Evolutionary conservation across 2,329 filamentous ascomycete genomes (phyloP).

Genomic region (Periconia sp.): DNA sequence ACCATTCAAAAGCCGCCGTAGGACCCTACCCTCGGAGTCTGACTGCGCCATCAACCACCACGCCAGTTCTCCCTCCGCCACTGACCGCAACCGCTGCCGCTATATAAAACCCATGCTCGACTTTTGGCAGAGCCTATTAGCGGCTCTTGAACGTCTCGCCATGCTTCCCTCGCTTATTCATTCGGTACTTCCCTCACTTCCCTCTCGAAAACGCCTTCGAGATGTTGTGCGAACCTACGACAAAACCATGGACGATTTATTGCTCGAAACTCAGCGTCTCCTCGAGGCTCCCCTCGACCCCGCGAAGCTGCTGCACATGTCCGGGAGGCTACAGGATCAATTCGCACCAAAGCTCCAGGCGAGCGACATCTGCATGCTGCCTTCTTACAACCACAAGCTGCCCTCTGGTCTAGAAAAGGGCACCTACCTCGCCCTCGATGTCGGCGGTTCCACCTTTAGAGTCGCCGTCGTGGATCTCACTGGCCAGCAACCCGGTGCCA

Average conservation of each 20-base stretch:
- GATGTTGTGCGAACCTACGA: constrained; percentile 45
- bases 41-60: constrained; percentile 22
- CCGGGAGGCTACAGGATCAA: constrained; percentile 50
- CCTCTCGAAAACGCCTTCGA: constrained; percentile 34
- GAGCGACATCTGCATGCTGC: constrained; percentile 65
- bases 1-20: constrained; percentile 41
- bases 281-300: constrained; percentile 49
- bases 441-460: constrained; percentile 67
- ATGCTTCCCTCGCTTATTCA: constrained; percentile 46
- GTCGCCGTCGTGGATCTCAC: constrained; percentile 61
- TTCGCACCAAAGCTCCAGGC: constrained; percentile 57
- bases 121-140: constrained; percentile 42
- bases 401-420: constrained; percentile 62
- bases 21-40: constrained; percentile 27
- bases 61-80: constrained; percentile 16
- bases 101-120: constrained; percentile 42
- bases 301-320: constrained; percentile 47
- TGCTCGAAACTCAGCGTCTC: constrained; percentile 45
- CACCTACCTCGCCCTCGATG: constrained; percentile 63
- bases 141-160: constrained; percentile 41
- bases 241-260: constrained; percentile 52
- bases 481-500: constrained; percentile 48
- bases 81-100: constrained; percentile 24
- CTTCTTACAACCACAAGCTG: constrained; percentile 64
- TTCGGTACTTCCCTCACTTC: constrained; percentile 38